Evolutionary conservation across 257 asterid genomes (phyloP), one percentile per base, ranked within the genome.

Genomic region (Przewalskia tangutica): DNA sequence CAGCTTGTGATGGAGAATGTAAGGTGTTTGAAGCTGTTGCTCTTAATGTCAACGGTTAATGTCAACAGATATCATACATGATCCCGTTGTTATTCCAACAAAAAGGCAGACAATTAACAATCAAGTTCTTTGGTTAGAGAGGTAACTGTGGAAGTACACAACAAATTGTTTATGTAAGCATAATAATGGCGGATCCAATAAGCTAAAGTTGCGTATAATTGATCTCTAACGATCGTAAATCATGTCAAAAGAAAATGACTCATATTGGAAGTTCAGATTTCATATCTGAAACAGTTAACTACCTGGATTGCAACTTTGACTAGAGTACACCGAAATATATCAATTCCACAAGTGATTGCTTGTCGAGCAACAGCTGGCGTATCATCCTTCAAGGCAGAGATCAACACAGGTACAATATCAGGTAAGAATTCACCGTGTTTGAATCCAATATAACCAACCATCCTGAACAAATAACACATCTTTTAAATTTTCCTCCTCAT

Each of bases 311-410:
- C 88, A 83, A 95, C 87, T 87, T 86, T 92, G 81, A 90, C 83
- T 58, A 95, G 90, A 79, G 93, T 86, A 55, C 86, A 82, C 48
- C 94, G 92, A 86, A 95, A 95, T 82, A 95, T 89, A 84, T 91
- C 97, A 82, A 86, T 86, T 36, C 95, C 95, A 64, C 94, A 95
- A 77, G 89, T 84, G 83, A 95, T 93, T 82, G 97, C 97, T 88
- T 95, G 99, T 42, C 98, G 91, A 88, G 95, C 97, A 87, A 92
- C 99, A 81, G 99, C 95, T 4, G 98, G 98, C 66, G 90, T 89
- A 60, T 89, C 97, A 68, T 95, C 99, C 76, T 88, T 90, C 89
- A 94, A 80, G 84, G 87, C 90, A 81, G 90, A 88, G 42, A 91
- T 86, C 77, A 95, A 85, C 56, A 88, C 92, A 38, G 98, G 99